Evolutionary conservation across 257 asterid genomes (phyloP), one percentile per base, ranked within the genome.

Genomic region (Solanum piurae): DNA sequence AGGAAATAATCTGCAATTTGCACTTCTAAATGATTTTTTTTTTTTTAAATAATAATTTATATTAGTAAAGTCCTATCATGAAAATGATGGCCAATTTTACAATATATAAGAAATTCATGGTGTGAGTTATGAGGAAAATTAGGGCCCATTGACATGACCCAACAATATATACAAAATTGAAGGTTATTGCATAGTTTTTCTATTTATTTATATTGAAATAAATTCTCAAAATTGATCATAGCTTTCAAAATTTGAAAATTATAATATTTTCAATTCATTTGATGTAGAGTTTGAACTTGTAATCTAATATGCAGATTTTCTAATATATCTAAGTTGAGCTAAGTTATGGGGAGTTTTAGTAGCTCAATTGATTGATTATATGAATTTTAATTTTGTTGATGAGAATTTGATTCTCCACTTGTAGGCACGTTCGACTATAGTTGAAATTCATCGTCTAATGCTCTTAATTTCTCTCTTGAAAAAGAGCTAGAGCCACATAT

Each of bases 401-500:
- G 20, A 46, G 20, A 46, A 13, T 13, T 44, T 13, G 58, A 46
- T 13, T 13, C 20, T 12, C 52, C 52, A 40, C 46, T 40, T 40
- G 46, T 5, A 49, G 60, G 3, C 9, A 49, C 0, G 1, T 14
- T 0, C 8, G 23, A 1, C 7, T 0, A 5, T 3, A 49, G 1
- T 49, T 49, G 3, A 49, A 49, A 49, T 49, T 49, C 3, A 5
- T 49, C 1, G 1, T 49, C 60, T 14, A 14, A 21, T 49, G 3
- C 3, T 14, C 8, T 49, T 49, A 49, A 14, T 49, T 49, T 14
- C 3, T 5, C 21, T 49, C 9, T 5, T 0, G 21, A 49, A 21
- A 60, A 11, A 60, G 69, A 60, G n/a, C 1, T 1, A 23, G 6
- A 23, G 13, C 1, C 2, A 1, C 12, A 60, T 9, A 2, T 60